Evolutionary conservation across 2,329 filamentous ascomycete species (phyloP).

Genomic region (Didymella glomerata): DNA sequence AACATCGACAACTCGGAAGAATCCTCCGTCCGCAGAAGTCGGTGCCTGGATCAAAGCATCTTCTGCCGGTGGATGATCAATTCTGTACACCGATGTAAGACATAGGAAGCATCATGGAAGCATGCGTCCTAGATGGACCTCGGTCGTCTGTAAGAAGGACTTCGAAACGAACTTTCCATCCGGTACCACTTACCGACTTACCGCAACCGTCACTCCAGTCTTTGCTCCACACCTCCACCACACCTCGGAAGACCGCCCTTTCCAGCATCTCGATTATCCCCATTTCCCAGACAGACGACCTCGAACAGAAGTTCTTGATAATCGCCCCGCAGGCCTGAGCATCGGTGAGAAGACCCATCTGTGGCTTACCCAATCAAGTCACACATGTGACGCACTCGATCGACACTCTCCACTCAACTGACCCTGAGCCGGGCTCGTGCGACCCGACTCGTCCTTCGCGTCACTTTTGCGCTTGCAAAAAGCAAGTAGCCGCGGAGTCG

Average conservation of each 20-base stretch:
- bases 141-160: not conserved
- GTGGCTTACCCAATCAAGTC: slow-evolving; percentile 7
- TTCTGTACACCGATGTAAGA: not conserved
- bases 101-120: not conserved
- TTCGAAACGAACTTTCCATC: slow-evolving; percentile 11
- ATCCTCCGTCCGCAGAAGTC: not conserved
- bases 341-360: not conserved
- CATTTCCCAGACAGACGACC: not conserved
- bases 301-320: slow-evolving; percentile 9
- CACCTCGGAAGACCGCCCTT: not conserved
- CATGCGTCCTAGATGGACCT: not conserved
- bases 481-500: not conserved
- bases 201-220: slow-evolving; percentile 12
- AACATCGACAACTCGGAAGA: not conserved
- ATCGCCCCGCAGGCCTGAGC: not conserved
- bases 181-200: not conserved
- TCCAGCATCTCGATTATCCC: not conserved
- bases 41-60: not conserved
- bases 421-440: not conserved
- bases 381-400: slow-evolving; percentile 5
- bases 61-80: not conserved
- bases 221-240: slow-evolving; percentile 1
- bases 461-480: slow-evolving; percentile 13
- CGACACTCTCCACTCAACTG: slow-evolving; percentile 3
- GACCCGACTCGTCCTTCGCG: slow-evolving; percentile 4